Evolutionary conservation across 768 basidiomycete species (phyloP).

Genomic region (Auricularia cornea): DNA sequence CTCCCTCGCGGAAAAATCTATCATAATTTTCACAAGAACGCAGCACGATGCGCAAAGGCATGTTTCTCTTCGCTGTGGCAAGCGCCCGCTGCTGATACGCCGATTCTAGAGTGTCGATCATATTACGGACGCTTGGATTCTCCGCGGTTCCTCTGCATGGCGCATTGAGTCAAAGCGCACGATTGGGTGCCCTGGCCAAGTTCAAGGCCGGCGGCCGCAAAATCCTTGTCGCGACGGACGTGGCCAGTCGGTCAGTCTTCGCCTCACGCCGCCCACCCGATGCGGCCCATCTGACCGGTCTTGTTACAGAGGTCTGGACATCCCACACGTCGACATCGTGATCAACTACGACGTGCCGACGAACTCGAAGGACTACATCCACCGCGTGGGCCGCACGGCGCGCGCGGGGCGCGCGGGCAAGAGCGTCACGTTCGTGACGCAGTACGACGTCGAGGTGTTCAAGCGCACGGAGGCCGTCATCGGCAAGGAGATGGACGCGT

Average conservation of each 20-base stretch:
- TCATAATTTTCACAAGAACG: constrained; percentile 94
- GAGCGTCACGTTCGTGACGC: constrained; percentile 93
- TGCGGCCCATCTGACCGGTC: neutral
- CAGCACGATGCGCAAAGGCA: constrained; percentile 86
- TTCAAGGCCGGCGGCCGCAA: constrained; percentile 92
- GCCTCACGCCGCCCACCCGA: no score
- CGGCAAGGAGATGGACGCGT: constrained; percentile 86
- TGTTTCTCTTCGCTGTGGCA: no score
- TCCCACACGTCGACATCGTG: constrained; percentile 91
- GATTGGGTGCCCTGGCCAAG: constrained; percentile 86
- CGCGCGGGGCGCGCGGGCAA: constrained; percentile 97
- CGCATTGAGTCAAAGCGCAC: constrained; percentile 86
- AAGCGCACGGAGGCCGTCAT: constrained; percentile 91
- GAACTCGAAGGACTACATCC: constrained; percentile 98
- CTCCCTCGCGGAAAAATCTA: constrained; percentile 81
- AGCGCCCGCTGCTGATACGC: no score
- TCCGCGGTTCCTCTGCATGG: constrained; percentile 94
- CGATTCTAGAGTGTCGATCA: constrained; percentile 80
- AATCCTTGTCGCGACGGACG: constrained; percentile 91
- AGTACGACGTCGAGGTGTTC: constrained; percentile 95
- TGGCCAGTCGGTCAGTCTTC: constrained; percentile 72
- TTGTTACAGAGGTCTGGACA: constrained; percentile 72
- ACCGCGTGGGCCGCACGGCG: constrained; percentile 94
- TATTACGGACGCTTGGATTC: constrained; percentile 85
- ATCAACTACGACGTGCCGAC: constrained; percentile 98